Evolutionary conservation across 2,329 filamentous ascomycete genomes (phyloP), one percentile per base, ranked within the genome.

Genomic region (Aspergillus transmontanensis): DNA sequence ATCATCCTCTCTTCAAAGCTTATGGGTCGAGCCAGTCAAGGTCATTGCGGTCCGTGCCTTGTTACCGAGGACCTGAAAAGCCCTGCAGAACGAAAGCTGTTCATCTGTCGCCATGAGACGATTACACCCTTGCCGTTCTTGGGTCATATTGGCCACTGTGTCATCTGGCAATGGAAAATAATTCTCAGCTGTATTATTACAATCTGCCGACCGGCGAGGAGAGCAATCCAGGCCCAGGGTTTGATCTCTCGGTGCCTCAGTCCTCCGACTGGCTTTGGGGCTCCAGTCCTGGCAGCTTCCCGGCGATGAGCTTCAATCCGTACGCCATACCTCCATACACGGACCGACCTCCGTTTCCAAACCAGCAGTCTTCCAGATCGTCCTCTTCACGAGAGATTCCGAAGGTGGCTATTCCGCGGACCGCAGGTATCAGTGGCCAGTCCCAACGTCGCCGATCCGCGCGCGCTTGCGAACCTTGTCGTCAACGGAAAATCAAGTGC

Each of bases 391-490:
- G 41, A 26, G 62, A 65, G 12, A 23, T 43, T 1, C 65, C 68
- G 2, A 76, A 75, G 54, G 72, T 76, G 34, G 66, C 74, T 1
- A 76, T 76, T 14, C 74, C 74, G 1, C 72, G 74, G 6, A 58
- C 71, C 10, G 62, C 70, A 2, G 58, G 64, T 2, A 34, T 65
- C n/a, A 69, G 68, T 26, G 65, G 58, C 0, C 61, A 64, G 0
- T 58, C 62, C 1, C 68, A 68, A 32, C 72, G 73, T 39, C 71
- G 70, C 10, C 73, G 75, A 7, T 75, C 75, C 9, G 68, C 70
- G 0, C 70, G 73, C 5, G 76, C 78, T 34, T 76, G 75, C 39
- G 76, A 79, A 68, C 66, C 75, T 6, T 78, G 75, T 62, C 71
- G 75, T 21, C 69, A 70, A 53, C 72, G 75, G 16, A 77, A 77